Evolutionary conservation across 805 yeast genomes (phyloP).

Genomic region (Pichia sporocuriosa): DNA sequence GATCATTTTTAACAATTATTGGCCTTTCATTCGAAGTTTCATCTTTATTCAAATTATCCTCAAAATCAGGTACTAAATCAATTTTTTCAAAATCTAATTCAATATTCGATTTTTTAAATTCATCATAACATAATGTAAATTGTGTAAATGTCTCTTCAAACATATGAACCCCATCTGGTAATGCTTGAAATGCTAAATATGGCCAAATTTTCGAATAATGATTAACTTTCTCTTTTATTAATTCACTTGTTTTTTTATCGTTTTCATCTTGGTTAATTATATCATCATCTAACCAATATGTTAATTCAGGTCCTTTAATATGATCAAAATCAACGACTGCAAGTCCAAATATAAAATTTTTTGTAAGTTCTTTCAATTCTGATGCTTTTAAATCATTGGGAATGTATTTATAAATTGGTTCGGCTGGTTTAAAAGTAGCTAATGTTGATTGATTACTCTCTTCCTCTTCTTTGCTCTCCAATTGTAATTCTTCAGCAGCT

Average conservation of each 20-base stretch:
- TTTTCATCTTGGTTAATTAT: background rate
- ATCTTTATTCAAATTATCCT: constrained; percentile 17
- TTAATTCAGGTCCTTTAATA: constrained; percentile 87
- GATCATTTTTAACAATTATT: constrained; percentile 8
- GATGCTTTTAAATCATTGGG: constrained; percentile 3
- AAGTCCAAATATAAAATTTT: constrained; percentile 60
- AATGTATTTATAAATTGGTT: constrained; percentile 8
- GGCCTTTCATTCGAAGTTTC: background rate
- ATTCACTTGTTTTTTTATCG: constrained; percentile 7
- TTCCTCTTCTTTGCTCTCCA: too few relatives aligned
- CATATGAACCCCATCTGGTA: constrained; percentile 94
- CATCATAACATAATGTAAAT: constrained; percentile 75
- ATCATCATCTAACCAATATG: constrained; percentile 64
- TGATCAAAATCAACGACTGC: constrained; percentile 93
- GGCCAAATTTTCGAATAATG: constrained; percentile 56
- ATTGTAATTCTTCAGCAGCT: too few relatives aligned
- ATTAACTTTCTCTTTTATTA: constrained; percentile 26
- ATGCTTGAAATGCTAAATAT: constrained; percentile 83
- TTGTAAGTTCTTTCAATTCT: constrained; percentile 5
- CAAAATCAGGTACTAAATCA: background rate
- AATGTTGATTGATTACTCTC: background rate
- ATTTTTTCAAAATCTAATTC: constrained; percentile 30
- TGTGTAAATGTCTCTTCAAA: constrained; percentile 91
- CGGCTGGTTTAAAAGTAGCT: background rate
- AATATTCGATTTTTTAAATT: constrained; percentile 38